phyloP scores from a whole-genome alignment of 495 filamentous ascomycete species.

The Annulohypoxylon nitens region DNA sequence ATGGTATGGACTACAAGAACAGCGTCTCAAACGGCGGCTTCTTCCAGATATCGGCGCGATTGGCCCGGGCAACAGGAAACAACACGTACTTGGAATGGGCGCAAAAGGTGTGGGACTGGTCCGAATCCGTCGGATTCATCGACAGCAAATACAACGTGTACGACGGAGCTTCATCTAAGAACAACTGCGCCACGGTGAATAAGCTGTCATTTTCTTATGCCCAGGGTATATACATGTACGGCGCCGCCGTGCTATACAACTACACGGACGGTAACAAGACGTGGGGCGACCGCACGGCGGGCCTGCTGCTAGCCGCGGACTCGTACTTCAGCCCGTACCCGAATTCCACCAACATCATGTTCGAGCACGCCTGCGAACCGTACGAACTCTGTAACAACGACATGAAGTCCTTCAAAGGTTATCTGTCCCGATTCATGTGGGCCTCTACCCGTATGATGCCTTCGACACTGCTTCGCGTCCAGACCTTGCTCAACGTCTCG shows the following conservation, averaged over 20 bases:
- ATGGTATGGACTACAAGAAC: constrained; percentile 80
- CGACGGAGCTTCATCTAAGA: constrained; percentile 65
- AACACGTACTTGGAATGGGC: constrained; percentile 76
- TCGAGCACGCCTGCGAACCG: constrained; percentile 80
- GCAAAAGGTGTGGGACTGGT: constrained; percentile 78
- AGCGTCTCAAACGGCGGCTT: constrained; percentile 76
- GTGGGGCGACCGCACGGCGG: constrained; percentile 65
- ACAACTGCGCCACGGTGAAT: constrained; percentile 63
- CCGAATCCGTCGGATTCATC: constrained; percentile 63
- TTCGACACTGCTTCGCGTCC: constrained; percentile 65
- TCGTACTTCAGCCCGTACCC: constrained; percentile 51
- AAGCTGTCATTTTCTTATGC: constrained; percentile 71
- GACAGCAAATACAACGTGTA: constrained; percentile 64
- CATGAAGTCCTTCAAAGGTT: constrained; percentile 84
- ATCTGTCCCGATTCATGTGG: constrained; percentile 80
- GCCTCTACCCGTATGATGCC: constrained; percentile 71
- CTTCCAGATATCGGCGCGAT: constrained; percentile 76
- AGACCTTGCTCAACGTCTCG: constrained; percentile 65
- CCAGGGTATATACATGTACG: constrained; percentile 73
- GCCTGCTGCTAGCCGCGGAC: constrained; percentile 60
- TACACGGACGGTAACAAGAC: constrained; percentile 65
- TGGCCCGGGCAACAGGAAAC: constrained; percentile 75
- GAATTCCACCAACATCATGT: constrained; percentile 69
- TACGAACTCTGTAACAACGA: constrained; percentile 73
- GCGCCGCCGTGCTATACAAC: constrained; percentile 75